A percentile compares a stretch with the other conserved stretches of the same genome.
phyloP scores from a whole-genome alignment of 768 basidiomycete species.

The Russula dissimulans region DNA sequence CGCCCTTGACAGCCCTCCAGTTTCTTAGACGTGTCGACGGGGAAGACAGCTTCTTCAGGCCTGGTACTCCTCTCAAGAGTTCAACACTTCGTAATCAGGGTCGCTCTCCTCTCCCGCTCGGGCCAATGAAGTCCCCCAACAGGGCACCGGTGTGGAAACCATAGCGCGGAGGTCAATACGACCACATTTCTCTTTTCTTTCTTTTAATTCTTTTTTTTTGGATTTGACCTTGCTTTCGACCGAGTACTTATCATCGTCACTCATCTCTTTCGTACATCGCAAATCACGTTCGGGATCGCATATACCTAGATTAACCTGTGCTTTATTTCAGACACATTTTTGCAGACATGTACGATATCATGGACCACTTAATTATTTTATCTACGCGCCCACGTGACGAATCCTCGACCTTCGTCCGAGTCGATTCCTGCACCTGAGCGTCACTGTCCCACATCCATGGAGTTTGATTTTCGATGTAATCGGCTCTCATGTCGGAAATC shows the following conservation, averaged over 20 bases:
- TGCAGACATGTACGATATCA: slow-evolving; percentile 9
- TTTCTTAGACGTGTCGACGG: slow-evolving; percentile 74
- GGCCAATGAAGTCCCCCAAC: slow-evolving; percentile 5
- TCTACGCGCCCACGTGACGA: slow-evolving; percentile 3
- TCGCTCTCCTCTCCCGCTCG: slow-evolving; percentile 1
- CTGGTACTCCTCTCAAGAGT: slow-evolving; percentile 55
- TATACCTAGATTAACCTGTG: slow-evolving; percentile 10
- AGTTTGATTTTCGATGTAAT: slow-evolving; percentile 70
- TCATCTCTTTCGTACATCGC: background rate
- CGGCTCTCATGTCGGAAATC: slow-evolving; percentile 62
- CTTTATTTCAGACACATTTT: slow-evolving; percentile 13
- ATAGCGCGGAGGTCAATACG: background rate
- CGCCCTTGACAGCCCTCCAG: slow-evolving; percentile 72
- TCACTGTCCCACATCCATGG: slow-evolving; percentile 36
- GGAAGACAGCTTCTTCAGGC: slow-evolving; percentile 42
- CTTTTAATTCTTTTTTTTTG: background rate
- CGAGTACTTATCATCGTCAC: background rate
- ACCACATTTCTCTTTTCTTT: background rate
- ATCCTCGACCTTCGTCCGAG: no score
- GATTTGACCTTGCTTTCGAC: slow-evolving; percentile 1
- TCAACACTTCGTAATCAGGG: background rate
- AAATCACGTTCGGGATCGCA: background rate
- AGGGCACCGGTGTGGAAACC: slow-evolving; percentile 19
- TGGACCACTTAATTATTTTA: background rate
- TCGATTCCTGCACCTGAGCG: no score